Base-by-base conservation (phyloP, 306 rosid species). In the Pachyrhizus erosus region DNA sequence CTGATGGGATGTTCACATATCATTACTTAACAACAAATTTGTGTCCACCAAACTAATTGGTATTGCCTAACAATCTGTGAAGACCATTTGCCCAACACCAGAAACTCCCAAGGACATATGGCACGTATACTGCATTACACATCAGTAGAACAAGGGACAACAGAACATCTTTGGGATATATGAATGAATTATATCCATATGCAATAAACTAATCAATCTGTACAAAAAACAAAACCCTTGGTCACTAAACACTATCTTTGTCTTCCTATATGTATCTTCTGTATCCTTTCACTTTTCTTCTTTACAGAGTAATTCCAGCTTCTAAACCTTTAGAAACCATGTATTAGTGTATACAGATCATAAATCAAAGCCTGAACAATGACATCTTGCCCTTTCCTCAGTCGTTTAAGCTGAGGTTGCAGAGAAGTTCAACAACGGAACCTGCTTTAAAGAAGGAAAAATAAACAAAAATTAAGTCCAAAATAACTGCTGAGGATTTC, bases 181-280 rank as follows among this genome's bases (percentile, higher is more conserved):
- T 68, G 78, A 81, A 87, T 62, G 78, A 81, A 87, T 80, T 55
- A 76, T 65, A 80, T 86, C 86, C 87, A 84, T 37, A 37, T 51
- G 91, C 81, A 85, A 81, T 81, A 84, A 89, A 85, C 88, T 85
- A 85, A 87, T 77, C 61, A 70, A 88, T 88, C 80, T 89, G 87
- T 89, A 89, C 84, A 88, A 81, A 91, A 74, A 86, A 85, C 66
- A 82, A 58, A 85, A 87, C 60, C 84, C 75, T 86, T 76, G 78
- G 31, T 75, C 86, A 67, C 55, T 83, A 34, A 73, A 72, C 83
- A 81, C 80, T 76, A 67, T 58, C 21, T 58, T 65, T 84, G 87
- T 73, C 74, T 70, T 79, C 83, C 80, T 83, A 79, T 81, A 64
- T 82, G 76, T 66, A 76, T 55, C 85, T 86, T 68, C 87, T 87